Conservation (phyloP, 1,284 basidiomycete genomes). For the Athelia psychrophila region DNA sequence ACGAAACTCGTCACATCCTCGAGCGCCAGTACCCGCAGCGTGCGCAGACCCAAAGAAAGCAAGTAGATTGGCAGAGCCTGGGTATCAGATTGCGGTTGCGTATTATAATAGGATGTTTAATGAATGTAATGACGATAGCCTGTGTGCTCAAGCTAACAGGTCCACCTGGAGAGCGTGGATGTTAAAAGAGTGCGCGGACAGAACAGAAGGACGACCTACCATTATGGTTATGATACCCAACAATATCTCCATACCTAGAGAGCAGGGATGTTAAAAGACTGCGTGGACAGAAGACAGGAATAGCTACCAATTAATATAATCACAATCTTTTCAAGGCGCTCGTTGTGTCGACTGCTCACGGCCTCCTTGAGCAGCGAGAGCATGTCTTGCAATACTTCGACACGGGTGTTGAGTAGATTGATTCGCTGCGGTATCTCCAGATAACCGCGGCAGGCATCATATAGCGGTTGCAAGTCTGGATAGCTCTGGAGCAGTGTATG, state of each 20-base stretch:
- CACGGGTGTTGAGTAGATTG: conserved; percentile 90
- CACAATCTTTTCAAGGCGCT: conserved; percentile 94
- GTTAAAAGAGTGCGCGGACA: conserved; percentile 42
- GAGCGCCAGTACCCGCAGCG: not conserved
- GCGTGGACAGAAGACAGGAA: no score
- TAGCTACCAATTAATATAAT: conserved; percentile 89
- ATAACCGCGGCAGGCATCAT: conserved; percentile 91
- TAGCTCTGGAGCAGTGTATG: conserved; percentile 53
- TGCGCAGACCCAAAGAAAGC: not conserved
- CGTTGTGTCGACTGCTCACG: conserved; percentile 88
- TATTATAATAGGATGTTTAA: not conserved
- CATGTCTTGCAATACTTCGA: conserved; percentile 97
- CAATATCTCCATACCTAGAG: no score
- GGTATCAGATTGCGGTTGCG: not conserved
- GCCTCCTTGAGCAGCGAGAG: conserved; percentile 93
- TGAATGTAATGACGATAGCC: not conserved
- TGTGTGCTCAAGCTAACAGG: conserved; percentile 33
- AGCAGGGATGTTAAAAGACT: no score
- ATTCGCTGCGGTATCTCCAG: conserved; percentile 95
- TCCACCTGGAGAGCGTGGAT: no score
- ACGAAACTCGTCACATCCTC: conserved; percentile 39
- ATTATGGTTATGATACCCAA: conserved; percentile 73
- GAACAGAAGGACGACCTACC: no score
- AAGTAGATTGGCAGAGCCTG: conserved; percentile 11
- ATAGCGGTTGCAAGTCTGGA: conserved; percentile 93